These are phyloP conservation scores for Monosporascus sp. DNA, from an alignment of 2,329 filamentous ascomycete genomes.

Conservation along the genomic window DNA sequence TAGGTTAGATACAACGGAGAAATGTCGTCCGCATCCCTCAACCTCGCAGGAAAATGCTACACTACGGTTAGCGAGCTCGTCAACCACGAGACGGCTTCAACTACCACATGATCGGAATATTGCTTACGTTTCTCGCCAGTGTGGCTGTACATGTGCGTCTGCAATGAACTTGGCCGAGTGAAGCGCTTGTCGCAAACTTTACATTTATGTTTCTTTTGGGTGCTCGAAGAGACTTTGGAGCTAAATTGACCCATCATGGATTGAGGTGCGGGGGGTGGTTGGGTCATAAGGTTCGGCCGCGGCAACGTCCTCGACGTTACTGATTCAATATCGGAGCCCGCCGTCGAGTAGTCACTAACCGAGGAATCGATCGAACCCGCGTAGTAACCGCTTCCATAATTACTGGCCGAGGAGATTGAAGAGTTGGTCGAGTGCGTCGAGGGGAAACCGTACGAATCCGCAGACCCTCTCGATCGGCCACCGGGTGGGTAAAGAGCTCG, in stretches of 20 bases:
- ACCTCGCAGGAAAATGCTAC: constrained; percentile 90
- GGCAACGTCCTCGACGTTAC: constrained; percentile 79
- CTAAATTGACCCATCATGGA: constrained; percentile 99
- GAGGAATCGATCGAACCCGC: constrained; percentile 78
- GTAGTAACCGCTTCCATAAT: constrained; percentile 79
- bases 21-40: constrained; percentile 90
- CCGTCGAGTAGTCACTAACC: constrained; percentile 89
- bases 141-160: constrained; percentile 98
- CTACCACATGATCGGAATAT: background rate
- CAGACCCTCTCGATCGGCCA: constrained; percentile 61
- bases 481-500: constrained; percentile 78
- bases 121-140: constrained; percentile 95
- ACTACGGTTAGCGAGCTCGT: constrained; percentile 6
- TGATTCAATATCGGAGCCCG: constrained; percentile 79
- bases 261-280: constrained; percentile 76
- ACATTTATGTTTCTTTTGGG: constrained; percentile 99
- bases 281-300: constrained; percentile 61
- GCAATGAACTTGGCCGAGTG: constrained; percentile 86
- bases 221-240: constrained; percentile 91
- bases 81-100: background rate
- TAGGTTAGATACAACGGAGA: constrained; percentile 95
- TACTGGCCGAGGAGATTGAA: constrained; percentile 78
- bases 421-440: constrained; percentile 79
- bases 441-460: constrained; percentile 89
- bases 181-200: constrained; percentile 98